phyloP scores from a whole-genome alignment of 129 eudicot species.

The Tanacetum coccineum region DNA sequence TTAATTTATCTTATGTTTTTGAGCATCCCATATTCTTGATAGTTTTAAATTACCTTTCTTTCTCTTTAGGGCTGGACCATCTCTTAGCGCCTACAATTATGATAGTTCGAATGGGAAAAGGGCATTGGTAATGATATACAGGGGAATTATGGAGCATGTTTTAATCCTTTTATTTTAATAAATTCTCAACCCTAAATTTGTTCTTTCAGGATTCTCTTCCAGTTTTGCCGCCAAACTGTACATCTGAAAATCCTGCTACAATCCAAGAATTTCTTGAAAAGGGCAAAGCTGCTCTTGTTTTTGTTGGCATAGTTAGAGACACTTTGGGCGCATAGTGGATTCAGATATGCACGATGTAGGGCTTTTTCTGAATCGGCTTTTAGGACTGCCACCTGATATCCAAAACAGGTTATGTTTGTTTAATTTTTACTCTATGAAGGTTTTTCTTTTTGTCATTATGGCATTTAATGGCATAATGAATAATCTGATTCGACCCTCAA shows the following conservation, averaged over 20 bases:
- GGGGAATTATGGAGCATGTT: constrained; percentile 90
- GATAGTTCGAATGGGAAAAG: constrained; percentile 85
- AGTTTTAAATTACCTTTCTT: neutral
- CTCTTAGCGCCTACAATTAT: constrained; percentile 86
- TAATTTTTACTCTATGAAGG: neutral
- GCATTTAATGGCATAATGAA: neutral
- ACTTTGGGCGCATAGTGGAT: constrained; percentile 92
- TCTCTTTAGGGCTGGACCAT: constrained; percentile 71
- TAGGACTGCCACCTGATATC: constrained; percentile 91
- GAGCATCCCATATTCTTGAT: too few species aligned
- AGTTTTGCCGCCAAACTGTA: constrained; percentile 92
- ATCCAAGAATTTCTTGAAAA: constrained; percentile 62
- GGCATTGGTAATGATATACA: constrained; percentile 75
- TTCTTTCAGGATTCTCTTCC: constrained; percentile 75
- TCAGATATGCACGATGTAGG: constrained; percentile 99
- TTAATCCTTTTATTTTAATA: neutral
- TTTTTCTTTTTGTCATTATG: neutral
- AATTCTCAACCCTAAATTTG: constrained; percentile 16
- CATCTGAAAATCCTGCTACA: constrained; percentile 72
- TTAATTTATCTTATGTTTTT: too few species aligned
- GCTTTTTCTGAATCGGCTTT: constrained; percentile 83
- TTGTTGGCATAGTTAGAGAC: constrained; percentile 95
- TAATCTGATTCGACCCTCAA: too few species aligned
- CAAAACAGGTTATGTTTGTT: constrained; percentile 67
- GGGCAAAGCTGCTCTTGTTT: constrained; percentile 90